Base-by-base conservation (phyloP, 31 red algal species). In the Porphyra umbilicalis region DNA sequence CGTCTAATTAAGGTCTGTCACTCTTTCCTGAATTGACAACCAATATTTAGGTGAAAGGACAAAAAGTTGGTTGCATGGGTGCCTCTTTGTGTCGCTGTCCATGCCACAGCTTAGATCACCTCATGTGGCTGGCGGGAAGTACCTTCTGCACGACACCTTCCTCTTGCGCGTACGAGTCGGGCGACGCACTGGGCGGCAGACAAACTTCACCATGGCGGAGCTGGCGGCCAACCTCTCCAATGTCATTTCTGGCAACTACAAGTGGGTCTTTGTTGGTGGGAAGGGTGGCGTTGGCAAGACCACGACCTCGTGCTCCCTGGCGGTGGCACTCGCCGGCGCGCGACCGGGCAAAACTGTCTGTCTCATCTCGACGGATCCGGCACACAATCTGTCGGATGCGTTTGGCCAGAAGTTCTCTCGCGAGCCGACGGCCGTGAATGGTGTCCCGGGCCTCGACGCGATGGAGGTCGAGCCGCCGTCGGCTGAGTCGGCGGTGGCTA, bases 251-350 rank as follows among this genome's bases (percentile, higher is more conserved):
- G 57, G 57, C 57, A 18, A 71, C 25, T 71, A n/a, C 57, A 87
- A 92, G 88, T 98, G 95, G 95, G 90, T 98, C 77, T 94, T 94
- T 83, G 92, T 98, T 46, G 88, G 88, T 31, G 95, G 92, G 35
- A 98, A 98, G 87, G 95, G 95, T 34, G 95, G 95, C 9, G 92
- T 94, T 25, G 95, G 95, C 35, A 98, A 98, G 83, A 98, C 95
- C 33, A 95, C 95, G n/a, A 94, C 88, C 13, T 86, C 92, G 35
- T 94, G 90, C 34, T 87, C 95, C 7, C 34, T 94, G n/a, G 95
- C 92, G 6, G 86, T 92, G 31, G 80, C 85, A 38, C 81, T 94
- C 10, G 85, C 92, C 0, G 74, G 71, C 33, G 76, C 79, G 33
- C 38, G 88, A 8, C 57, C 57, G 0, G 39, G 31, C 33, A 68